Conservation (phyloP, 2,329 filamentous ascomycete species). For the Fusarium liriodendri region DNA sequence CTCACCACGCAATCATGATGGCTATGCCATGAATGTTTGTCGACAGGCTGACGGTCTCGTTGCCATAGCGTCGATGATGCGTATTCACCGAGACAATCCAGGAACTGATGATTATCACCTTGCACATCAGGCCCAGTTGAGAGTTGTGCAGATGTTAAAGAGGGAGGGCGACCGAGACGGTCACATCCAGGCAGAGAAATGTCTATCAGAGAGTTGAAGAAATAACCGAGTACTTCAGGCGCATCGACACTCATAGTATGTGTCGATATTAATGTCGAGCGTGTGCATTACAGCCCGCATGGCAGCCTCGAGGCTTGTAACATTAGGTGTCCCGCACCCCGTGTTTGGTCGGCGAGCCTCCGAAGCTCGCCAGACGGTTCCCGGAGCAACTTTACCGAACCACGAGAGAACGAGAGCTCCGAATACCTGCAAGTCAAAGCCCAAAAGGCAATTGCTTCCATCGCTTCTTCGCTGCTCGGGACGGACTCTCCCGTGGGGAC, state of each 20-base stretch:
- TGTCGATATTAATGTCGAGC: neutral
- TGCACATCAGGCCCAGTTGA: neutral
- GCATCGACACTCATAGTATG: neutral
- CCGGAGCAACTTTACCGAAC: neutral
- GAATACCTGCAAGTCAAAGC: neutral
- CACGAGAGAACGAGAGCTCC: neutral
- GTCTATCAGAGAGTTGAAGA: neutral
- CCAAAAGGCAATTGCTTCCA: neutral
- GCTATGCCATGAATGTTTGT: constrained; percentile 2
- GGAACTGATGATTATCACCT: constrained; percentile 3
- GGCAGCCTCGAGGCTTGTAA: constrained; percentile 8
- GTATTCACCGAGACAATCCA: neutral
- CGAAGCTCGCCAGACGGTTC: neutral
- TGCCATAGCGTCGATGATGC: neutral
- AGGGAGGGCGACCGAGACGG: neutral
- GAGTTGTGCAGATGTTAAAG: neutral
- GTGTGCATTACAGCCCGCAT: constrained; percentile 1
- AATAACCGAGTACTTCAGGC: neutral
- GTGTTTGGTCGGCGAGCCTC: neutral
- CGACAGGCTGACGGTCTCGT: neutral
- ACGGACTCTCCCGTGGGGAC: constrained; percentile 22
- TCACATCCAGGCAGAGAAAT: neutral
- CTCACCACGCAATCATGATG: constrained; percentile 1
- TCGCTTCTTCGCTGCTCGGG: constrained; percentile 17
- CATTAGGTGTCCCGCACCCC: neutral